Percentiles rank a stretch among this genome's conserved stretches.
These are phyloP conservation scores for Xylaria polymorpha DNA, from an alignment of 2,329 filamentous ascomycete species.

Conservation along the genomic window DNA sequence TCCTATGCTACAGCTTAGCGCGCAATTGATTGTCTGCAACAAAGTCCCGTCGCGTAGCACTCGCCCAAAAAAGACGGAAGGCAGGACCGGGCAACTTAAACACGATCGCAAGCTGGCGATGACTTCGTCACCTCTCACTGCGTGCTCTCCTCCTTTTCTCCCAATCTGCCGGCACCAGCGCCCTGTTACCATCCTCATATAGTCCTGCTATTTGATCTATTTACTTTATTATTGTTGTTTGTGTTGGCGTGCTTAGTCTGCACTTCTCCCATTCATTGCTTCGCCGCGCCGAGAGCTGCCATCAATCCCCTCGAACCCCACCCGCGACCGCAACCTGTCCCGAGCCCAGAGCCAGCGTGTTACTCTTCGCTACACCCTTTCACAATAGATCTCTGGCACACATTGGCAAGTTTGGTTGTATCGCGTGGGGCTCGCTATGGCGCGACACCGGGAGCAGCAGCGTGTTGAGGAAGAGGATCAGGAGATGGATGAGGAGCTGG, in stretches of 20 bases:
- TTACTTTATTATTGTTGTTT: neutral
- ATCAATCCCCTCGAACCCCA: slow-evolving; percentile 27
- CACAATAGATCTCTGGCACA: neutral
- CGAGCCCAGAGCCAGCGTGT: slow-evolving; percentile 13
- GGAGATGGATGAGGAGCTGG: slow-evolving; percentile 55
- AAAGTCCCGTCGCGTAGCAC: slow-evolving; percentile 38
- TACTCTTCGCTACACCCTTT: neutral
- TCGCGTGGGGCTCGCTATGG: slow-evolving; percentile 48
- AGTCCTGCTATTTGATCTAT: neutral
- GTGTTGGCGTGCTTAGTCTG: slow-evolving; percentile 7
- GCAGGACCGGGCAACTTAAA: slow-evolving; percentile 14
- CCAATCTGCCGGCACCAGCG: slow-evolving; percentile 18
- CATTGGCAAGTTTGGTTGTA: neutral
- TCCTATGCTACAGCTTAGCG: slow-evolving; percentile 22
- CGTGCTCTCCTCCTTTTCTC: slow-evolving; percentile 12
- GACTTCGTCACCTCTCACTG: slow-evolving; percentile 33
- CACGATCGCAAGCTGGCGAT: slow-evolving; percentile 36
- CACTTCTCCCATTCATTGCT: slow-evolving; percentile 12
- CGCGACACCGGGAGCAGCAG: slow-evolving; percentile 55
- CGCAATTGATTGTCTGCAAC: slow-evolving; percentile 37
- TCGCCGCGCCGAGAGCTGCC: slow-evolving; percentile 8
- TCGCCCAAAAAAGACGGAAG: slow-evolving; percentile 39
- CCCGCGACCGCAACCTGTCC: slow-evolving; percentile 22
- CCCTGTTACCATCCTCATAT: neutral
- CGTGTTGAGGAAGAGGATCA: slow-evolving; percentile 54